Percentiles rank a stretch among this genome's conserved stretches.
Conservation (phyloP, 306 rosid species). For the Abrus precatorius region DNA sequence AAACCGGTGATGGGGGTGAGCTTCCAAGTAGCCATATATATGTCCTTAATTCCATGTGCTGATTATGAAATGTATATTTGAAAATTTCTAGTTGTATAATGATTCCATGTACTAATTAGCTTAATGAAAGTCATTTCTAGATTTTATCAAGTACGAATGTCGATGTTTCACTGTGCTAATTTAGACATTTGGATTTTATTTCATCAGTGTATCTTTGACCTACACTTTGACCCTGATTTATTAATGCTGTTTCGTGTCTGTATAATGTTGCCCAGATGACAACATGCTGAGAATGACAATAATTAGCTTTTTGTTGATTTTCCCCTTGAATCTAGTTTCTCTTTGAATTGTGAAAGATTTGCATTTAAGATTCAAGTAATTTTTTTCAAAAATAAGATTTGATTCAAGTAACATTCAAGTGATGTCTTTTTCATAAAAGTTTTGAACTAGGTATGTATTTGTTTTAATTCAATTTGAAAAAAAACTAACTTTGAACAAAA, state of each 20-base stretch:
- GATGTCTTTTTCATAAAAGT: too few species aligned
- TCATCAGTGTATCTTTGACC: not conserved
- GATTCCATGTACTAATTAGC: conserved; percentile 49
- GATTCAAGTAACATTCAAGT: too few species aligned
- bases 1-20: conserved; percentile 57
- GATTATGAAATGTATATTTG: conserved; percentile 65
- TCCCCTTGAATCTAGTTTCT: not conserved
- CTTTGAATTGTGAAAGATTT: not conserved
- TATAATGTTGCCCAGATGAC: not conserved
- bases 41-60: conserved; percentile 47
- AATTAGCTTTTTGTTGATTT: not conserved
- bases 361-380: not conserved
- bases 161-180: conserved; percentile 2
- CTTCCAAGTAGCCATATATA: conserved; percentile 46
- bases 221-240: not conserved
- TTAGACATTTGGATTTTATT: not conserved
- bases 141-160: not conserved
- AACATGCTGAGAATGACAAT: not conserved
- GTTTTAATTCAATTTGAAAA: too few species aligned
- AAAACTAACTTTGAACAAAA: too few species aligned
- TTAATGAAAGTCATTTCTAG: conserved; percentile 43
- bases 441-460: too few species aligned
- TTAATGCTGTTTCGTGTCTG: not conserved
- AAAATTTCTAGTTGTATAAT: conserved; percentile 43
- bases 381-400: not conserved